A percentile compares a stretch with the other conserved stretches of the same genome.
phyloP scores from a whole-genome alignment of 306 rosid species.

The Ceratonia siliqua region DNA sequence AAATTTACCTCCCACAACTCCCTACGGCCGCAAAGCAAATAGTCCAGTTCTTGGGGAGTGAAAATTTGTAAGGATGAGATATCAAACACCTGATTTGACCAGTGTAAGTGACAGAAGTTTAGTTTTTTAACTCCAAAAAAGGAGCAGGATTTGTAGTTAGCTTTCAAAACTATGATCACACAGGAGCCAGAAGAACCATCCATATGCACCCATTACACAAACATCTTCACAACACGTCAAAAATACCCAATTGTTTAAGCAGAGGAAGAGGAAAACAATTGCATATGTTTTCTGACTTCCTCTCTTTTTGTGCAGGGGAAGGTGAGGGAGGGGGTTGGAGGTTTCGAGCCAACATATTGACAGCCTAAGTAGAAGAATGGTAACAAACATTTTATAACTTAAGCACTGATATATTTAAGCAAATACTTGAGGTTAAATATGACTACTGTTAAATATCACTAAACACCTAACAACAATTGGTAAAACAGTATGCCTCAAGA shows the following conservation, averaged over 20 bases:
- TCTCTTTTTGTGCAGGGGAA: neutral
- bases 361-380: neutral
- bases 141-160: neutral
- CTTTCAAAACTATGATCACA: slow-evolving; percentile 15
- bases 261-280: neutral
- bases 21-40: slow-evolving; percentile 93
- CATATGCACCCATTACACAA: neutral
- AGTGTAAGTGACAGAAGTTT: slow-evolving; percentile 16
- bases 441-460: neutral
- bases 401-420: neutral
- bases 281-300: neutral
- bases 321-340: neutral
- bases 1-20: slow-evolving; percentile 91
- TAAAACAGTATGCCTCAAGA: neutral
- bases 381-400: neutral
- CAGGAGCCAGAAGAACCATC: neutral
- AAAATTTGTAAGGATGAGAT: slow-evolving; percentile 79
- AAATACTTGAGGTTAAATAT: neutral
- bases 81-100: slow-evolving; percentile 78
- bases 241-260: neutral
- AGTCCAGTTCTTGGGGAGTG: slow-evolving; percentile 85
- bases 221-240: neutral
- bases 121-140: slow-evolving; percentile 10
- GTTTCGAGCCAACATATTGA: slow-evolving; percentile 5
- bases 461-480: neutral